These are phyloP conservation scores for Penicillium corylophilum DNA, from an alignment of 2,329 filamentous ascomycete genomes.

Conservation along the genomic window DNA sequence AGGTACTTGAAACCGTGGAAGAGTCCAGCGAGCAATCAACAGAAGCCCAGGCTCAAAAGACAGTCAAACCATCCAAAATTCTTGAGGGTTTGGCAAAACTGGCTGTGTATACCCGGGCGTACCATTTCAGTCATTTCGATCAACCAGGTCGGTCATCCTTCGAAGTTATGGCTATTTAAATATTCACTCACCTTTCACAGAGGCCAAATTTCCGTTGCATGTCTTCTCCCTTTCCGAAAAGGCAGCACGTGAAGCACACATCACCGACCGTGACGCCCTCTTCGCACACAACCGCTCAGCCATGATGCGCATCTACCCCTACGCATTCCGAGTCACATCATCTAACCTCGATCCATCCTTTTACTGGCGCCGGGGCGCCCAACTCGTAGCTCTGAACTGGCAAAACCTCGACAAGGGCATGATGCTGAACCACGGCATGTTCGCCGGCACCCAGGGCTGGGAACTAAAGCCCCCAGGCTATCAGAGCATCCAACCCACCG, in stretches of 20 bases:
- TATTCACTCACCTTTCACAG: conserved; percentile 25
- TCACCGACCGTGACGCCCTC: conserved; percentile 55
- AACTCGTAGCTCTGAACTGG: conserved; percentile 93
- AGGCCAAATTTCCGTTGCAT: conserved; percentile 57
- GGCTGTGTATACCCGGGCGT: conserved; percentile 83
- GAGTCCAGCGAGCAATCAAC: background rate
- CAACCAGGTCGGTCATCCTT: no score
- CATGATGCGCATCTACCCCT: conserved; percentile 86
- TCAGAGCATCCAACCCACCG: conserved; percentile 43
- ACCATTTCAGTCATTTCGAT: conserved; percentile 72
- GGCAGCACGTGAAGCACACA: conserved; percentile 64
- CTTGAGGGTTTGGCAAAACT: conserved; percentile 70
- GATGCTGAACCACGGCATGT: conserved; percentile 96
- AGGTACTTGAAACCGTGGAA: conserved; percentile 7
- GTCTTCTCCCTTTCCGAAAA: conserved; percentile 65
- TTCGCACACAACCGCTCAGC: conserved; percentile 80
- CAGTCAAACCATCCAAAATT: conserved; percentile 59
- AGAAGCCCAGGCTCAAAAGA: conserved; percentile 19
- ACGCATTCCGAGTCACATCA: conserved; percentile 74
- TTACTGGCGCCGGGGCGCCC: conserved; percentile 86
- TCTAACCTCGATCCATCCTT: conserved; percentile 82
- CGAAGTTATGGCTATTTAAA: no score
- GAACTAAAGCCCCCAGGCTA: conserved; percentile 79
- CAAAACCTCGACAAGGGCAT: conserved; percentile 87
- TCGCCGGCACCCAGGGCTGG: conserved; percentile 77